Percentiles rank a stretch among this genome's conserved stretches.
Evolutionary conservation across 1,284 basidiomycete genomes (phyloP).

Genomic region (Macrocystidia cucumis): DNA sequence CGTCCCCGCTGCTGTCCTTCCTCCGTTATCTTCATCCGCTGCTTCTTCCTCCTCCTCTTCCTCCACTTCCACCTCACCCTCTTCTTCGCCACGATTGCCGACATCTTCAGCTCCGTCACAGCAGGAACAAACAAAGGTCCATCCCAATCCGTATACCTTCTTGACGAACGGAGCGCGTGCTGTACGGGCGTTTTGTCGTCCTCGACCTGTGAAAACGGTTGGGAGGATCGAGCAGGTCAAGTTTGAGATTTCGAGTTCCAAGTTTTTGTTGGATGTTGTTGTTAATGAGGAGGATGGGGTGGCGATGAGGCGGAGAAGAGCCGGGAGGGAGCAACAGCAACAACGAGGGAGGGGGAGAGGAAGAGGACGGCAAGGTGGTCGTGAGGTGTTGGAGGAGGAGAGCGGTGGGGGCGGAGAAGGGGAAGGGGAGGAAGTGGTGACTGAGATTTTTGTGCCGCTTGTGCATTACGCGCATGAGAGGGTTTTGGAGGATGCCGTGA

Average conservation of each 20-base stretch:
- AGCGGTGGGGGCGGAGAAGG: conserved; percentile 12
- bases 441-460: conserved; percentile 84
- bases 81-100: no score
- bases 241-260: no score
- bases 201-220: conserved; percentile 71
- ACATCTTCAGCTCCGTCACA: no score
- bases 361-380: conserved; percentile 61
- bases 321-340: no score
- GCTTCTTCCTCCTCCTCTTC: no score
- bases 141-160: conserved; percentile 51
- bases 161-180: conserved; percentile 80
- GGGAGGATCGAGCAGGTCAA: conserved; percentile 60
- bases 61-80: not conserved
- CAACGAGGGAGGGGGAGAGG: conserved; percentile 68
- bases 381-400: conserved; percentile 56
- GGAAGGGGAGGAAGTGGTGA: conserved; percentile 38
- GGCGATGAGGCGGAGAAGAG: no score
- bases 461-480: conserved; percentile 72
- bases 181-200: conserved; percentile 74
- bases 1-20: no score
- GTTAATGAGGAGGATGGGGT: no score
- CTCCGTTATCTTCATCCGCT: no score
- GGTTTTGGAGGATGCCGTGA: conserved; percentile 15
- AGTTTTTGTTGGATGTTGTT: no score
- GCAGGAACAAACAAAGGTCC: no score